These are phyloP conservation scores for Dictyostelium firmibasis DNA, from an alignment of 78 protist genomes.

Conservation along the genomic window DNA sequence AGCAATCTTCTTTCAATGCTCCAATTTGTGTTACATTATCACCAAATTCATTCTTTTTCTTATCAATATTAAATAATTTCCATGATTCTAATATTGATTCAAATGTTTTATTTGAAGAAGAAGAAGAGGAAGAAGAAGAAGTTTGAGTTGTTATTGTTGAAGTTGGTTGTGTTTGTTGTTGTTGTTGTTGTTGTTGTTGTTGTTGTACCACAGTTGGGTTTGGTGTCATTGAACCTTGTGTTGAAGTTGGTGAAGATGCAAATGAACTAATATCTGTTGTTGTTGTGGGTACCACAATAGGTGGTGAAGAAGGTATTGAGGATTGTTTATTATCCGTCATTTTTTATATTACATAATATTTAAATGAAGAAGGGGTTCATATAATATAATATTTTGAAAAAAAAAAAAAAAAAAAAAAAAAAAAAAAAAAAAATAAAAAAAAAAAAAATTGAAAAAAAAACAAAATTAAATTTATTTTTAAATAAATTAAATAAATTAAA, in stretches of 20 bases:
- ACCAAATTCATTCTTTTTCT: conserved; percentile 42
- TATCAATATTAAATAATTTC: conserved; percentile 56
- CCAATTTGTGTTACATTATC: conserved; percentile 53
- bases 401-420: no score
- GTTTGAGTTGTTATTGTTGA: not conserved
- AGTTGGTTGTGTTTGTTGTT: not conserved
- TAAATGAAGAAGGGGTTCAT: not conserved
- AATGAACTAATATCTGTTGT: not conserved
- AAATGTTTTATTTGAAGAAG: conserved; percentile 13
- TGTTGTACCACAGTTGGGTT: not conserved
- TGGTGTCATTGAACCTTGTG: conserved; percentile 9
- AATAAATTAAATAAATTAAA: no score
- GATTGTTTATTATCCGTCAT: conserved; percentile 16
- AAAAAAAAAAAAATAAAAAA: no score
- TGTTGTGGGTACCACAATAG: not conserved
- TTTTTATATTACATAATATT: not conserved
- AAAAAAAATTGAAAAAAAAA: no score
- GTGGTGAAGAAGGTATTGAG: conserved; percentile 17
- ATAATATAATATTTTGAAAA: not conserved
- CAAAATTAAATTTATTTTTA: no score
- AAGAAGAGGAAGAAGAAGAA: not conserved
- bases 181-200: not conserved
- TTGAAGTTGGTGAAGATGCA: not conserved
- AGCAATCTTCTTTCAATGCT: conserved; percentile 52
- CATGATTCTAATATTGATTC: conserved; percentile 38